These are phyloP conservation scores for Leccinum ponderosum DNA, from an alignment of 1,284 basidiomycete species.

Conservation along the genomic window DNA sequence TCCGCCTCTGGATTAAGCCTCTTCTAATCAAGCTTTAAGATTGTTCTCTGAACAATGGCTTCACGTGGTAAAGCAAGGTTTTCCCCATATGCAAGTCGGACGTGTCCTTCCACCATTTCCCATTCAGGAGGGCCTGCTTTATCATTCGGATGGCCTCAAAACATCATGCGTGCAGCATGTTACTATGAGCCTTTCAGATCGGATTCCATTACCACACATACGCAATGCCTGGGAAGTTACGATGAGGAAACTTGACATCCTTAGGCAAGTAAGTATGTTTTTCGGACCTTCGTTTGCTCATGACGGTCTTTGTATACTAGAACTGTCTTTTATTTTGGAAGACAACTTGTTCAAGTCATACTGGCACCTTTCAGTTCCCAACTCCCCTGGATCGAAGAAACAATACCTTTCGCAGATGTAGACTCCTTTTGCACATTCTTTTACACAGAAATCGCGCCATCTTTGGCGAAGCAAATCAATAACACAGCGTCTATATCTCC, in stretches of 20 bases:
- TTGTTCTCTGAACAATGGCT: conserved; percentile 33
- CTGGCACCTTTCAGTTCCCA: conserved; percentile 27
- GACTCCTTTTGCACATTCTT: conserved; percentile 36
- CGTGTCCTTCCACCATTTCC: conserved; percentile 46
- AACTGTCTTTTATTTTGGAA: conserved; percentile 47
- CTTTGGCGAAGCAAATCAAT: conserved; percentile 40
- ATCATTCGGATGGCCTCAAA: conserved; percentile 40
- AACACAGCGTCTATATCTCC: conserved; percentile 34
- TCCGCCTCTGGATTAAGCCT: not conserved
- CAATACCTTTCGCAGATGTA: conserved; percentile 11
- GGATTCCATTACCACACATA: conserved; percentile 26
- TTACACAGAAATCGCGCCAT: conserved; percentile 29
- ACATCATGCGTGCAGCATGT: conserved; percentile 51
- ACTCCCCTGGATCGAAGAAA: conserved; percentile 33
- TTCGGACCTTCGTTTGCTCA: conserved; percentile 1
- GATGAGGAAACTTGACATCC: conserved; percentile 38
- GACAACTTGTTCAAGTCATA: conserved; percentile 43
- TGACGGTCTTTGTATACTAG: conserved; percentile 25
- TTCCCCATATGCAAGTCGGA: conserved; percentile 31
- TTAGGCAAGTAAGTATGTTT: conserved; percentile 37
- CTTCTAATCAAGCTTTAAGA: conserved; percentile 12
- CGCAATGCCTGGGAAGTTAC: conserved; percentile 39
- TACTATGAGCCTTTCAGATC: conserved; percentile 33
- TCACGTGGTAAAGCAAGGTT: conserved; percentile 29
- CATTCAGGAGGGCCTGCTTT: conserved; percentile 51